Conservation (phyloP, 768 basidiomycete genomes). For the Hypsizygus marmoreus region DNA sequence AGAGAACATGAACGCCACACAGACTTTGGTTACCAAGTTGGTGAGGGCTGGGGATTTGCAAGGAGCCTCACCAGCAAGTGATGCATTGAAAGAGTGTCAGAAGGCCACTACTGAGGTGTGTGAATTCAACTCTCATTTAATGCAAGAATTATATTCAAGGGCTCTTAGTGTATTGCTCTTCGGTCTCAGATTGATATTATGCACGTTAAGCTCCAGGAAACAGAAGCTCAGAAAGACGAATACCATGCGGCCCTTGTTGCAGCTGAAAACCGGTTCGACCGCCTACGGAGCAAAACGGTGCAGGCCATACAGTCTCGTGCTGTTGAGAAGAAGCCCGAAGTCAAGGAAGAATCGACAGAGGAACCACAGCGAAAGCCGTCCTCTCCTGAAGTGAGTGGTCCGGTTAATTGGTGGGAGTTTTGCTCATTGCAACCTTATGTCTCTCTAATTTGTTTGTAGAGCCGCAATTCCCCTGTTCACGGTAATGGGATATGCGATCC, state of each 20-base stretch:
- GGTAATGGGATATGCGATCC: slow-evolving; percentile 40
- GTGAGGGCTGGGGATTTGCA: slow-evolving; percentile 43
- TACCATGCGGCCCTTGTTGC: slow-evolving; percentile 52
- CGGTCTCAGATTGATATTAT: slow-evolving; percentile 59
- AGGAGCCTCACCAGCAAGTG: slow-evolving; percentile 34
- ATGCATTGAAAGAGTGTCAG: slow-evolving; percentile 49
- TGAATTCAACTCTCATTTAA: slow-evolving; percentile 8
- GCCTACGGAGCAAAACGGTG: slow-evolving; percentile 57
- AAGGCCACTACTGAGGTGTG: slow-evolving; percentile 62
- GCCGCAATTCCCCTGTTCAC: slow-evolving; percentile 30
- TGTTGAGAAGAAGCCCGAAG: slow-evolving; percentile 25
- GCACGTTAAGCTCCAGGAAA: slow-evolving; percentile 50
- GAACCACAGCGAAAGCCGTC: slow-evolving; percentile 53
- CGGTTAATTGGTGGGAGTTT: slow-evolving; percentile 67
- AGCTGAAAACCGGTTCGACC: slow-evolving; percentile 64
- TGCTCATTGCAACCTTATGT: slow-evolving; percentile 41
- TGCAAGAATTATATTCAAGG: slow-evolving; percentile 12
- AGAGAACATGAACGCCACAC: slow-evolving; percentile 58
- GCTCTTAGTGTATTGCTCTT: slow-evolving; percentile 53
- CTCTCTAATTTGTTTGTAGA: slow-evolving; percentile 53
- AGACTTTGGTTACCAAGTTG: slow-evolving; percentile 59
- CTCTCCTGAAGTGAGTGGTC: slow-evolving; percentile 75
- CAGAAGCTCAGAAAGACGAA: slow-evolving; percentile 46
- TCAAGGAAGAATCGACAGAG: slow-evolving; percentile 42
- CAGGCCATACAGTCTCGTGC: slow-evolving; percentile 44